Evolutionary conservation across 2,329 filamentous ascomycete species (phyloP), one percentile per base, ranked within the genome.

Genomic region (Aspergillus pseudotamarii): DNA sequence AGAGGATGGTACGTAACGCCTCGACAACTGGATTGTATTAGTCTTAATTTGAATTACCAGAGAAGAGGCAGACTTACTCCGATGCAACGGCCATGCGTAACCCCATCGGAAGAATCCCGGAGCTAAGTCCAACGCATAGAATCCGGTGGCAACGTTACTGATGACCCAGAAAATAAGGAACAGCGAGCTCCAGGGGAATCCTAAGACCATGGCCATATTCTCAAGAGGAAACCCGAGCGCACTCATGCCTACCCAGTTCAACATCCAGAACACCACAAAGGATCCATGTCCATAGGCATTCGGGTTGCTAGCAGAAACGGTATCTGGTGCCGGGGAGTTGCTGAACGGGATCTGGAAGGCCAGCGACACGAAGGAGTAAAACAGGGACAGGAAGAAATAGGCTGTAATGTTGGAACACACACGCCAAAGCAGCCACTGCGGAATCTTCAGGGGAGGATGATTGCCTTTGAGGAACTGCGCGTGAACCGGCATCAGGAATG

Each of bases 151-250:
- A 0, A 89, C 86, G 68, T 91, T 91, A 8, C 85, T 84, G 61
- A 90, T 88, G 48, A 90, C 86, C 87, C 86, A 89, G 69, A 89
- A 89, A 61, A 90, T 88, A 2, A 91, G 75, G 82, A 88, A 91
- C 0, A 89, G 72, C 0, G 86, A 82, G 58, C 81, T 84, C 86
- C 86, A 90, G 0, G 86, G 88, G 68, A 84, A 79, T 0, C 86
- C 87, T 5, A 90, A 77, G 2, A 89, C 69, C 84, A 89, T 89
- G 0, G 85, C 85, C 32, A 88, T 83, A 68, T 90, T 90, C 76
- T 90, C 88, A 69, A 86, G 88, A 0, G 88, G 86, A 2, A 90
- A 75, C 0, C 87, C 88, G 1, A 90, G 70, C 0, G 87, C 87
- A 10, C 81, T 79, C 88, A 90, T 90, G 10, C 87, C 88, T 0